Conservation (phyloP, 768 basidiomycete species). For the Hydnum rufescens region DNA sequence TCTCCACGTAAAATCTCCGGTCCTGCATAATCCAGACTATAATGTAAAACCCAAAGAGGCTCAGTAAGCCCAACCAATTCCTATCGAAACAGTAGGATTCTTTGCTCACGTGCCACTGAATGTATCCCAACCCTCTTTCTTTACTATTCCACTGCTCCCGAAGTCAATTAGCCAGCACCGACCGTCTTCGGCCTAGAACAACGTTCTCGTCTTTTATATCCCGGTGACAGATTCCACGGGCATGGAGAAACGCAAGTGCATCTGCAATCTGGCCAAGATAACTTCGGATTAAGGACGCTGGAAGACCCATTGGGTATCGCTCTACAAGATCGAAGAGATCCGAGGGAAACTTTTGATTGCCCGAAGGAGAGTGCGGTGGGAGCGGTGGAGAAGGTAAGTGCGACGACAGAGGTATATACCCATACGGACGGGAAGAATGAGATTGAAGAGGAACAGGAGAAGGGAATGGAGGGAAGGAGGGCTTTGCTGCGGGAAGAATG, state of each 20-base stretch:
- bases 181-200: constrained; percentile 52
- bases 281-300: constrained; percentile 48
- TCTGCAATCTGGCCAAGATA: constrained; percentile 91
- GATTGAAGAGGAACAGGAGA: neutral
- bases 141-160: constrained; percentile 75
- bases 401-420: no score
- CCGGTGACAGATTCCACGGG: constrained; percentile 85
- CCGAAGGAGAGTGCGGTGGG: neutral
- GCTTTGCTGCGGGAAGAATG: constrained; percentile 39
- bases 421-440: no score
- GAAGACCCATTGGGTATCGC: constrained; percentile 65
- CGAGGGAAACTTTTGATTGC: constrained; percentile 21
- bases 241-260: constrained; percentile 72
- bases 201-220: constrained; percentile 98
- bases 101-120: constrained; percentile 76
- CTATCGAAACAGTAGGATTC: neutral
- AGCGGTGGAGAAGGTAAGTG: no score
- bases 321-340: constrained; percentile 97
- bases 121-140: constrained; percentile 72
- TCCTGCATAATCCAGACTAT: constrained; percentile 78
- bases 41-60: no score
- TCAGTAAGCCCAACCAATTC: neutral
- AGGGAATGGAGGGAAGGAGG: constrained; percentile 1
- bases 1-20: constrained; percentile 94
- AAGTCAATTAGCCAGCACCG: constrained; percentile 91